Conservation (phyloP, 257 asterid species). For the Salvia splendens region DNA sequence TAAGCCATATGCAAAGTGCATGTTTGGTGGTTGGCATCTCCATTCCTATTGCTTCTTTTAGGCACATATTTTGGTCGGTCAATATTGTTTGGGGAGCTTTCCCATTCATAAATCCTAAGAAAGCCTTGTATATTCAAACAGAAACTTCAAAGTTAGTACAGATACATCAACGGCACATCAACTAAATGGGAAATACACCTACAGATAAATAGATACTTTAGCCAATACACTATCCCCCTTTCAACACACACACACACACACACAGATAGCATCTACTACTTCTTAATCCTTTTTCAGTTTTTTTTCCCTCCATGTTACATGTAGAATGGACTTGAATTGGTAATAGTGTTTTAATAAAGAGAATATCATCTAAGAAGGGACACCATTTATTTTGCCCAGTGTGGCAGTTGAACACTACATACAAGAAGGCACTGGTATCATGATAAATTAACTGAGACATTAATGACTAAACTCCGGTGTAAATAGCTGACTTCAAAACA, state of each 20-base stretch:
- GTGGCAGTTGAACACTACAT: conserved; percentile 5
- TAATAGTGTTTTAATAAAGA: neutral
- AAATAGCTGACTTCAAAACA: neutral
- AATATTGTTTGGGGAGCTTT: conserved; percentile 91
- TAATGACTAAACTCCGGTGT: neutral
- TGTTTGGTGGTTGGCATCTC: conserved; percentile 89
- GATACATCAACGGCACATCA: neutral
- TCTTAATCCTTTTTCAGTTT: neutral
- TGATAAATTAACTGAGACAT: neutral
- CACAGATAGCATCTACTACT: neutral
- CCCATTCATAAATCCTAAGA: conserved; percentile 86
- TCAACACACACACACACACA: neutral
- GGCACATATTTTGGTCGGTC: conserved; percentile 91
- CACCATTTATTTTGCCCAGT: no score
- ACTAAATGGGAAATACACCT: conserved; percentile 16
- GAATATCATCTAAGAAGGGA: neutral
- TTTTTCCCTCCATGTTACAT: neutral
- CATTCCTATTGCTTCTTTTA: conserved; percentile 85
- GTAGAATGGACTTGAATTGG: neutral
- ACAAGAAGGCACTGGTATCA: conserved; percentile 7
- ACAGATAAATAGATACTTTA: neutral
- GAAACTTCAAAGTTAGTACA: conserved; percentile 32
- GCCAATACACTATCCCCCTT: neutral
- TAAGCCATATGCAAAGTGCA: conserved; percentile 96
- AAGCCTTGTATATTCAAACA: conserved; percentile 54